phyloP scores from a whole-genome alignment of 805 yeast species.

The Tetrapisispora fleetii region DNA sequence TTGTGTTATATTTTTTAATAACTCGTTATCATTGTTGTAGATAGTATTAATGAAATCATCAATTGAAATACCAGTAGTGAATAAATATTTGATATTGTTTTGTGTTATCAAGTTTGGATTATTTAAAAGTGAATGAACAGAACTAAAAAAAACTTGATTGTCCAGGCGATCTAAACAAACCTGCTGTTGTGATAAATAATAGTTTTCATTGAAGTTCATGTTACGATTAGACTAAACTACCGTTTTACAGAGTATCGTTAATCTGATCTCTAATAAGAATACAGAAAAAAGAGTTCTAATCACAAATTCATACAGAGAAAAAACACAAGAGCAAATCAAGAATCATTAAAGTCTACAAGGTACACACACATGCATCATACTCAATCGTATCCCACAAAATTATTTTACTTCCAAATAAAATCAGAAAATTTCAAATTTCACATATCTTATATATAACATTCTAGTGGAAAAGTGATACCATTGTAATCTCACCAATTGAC shows the following conservation, averaged over 20 bases:
- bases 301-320: too few relatives aligned
- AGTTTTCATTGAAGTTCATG: conserved; percentile 7
- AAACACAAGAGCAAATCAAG: too few relatives aligned
- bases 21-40: background rate
- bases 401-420: background rate
- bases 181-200: conserved; percentile 9
- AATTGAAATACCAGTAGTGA: background rate
- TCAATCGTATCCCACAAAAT: background rate
- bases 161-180: conserved; percentile 33
- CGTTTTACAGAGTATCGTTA: background rate
- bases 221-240: background rate
- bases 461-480: too few relatives aligned
- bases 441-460: background rate
- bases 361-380: background rate
- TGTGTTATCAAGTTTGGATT: conserved; percentile 26
- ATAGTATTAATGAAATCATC: background rate
- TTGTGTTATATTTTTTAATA: conserved; percentile 12
- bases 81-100: conserved; percentile 29
- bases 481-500: background rate
- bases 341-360: too few relatives aligned
- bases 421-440: background rate
- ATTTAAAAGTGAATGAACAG: conserved; percentile 32
- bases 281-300: background rate
- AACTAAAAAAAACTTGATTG: conserved; percentile 38
- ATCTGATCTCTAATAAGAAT: background rate